Evolutionary conservation across 345 rosid species (phyloP).

Genomic region (Angophora floribunda): DNA sequence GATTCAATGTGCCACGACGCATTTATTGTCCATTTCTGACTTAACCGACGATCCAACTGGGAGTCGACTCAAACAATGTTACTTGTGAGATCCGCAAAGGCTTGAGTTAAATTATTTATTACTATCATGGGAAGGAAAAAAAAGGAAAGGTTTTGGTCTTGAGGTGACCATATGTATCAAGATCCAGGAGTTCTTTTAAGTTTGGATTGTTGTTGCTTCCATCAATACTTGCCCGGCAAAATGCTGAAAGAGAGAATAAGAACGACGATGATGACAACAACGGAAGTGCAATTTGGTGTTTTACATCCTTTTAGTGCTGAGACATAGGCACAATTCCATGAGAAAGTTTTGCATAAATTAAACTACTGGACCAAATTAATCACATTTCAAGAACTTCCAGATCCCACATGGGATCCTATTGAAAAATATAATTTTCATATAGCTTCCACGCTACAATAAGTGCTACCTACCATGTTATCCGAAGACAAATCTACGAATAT

Average conservation of each 20-base stretch:
- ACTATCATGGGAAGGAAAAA: not conserved
- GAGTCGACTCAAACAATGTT: not conserved
- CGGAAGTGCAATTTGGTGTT: not conserved
- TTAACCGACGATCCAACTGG: not conserved
- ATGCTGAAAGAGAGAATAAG: not conserved
- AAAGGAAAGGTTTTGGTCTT: not conserved
- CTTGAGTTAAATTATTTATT: not conserved
- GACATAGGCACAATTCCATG: not conserved
- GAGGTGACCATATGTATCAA: not conserved
- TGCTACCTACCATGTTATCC: not conserved
- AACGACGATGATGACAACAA: not conserved
- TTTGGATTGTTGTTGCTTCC: not conserved
- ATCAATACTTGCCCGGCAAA: not conserved
- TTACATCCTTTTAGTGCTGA: not conserved
- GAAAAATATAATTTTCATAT: not conserved
- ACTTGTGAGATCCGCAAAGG: not conserved
- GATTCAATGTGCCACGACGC: fast-evolving
- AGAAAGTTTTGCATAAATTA: not conserved
- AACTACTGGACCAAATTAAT: not conserved
- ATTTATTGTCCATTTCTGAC: not conserved
- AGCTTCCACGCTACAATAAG: not conserved
- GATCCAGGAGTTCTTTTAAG: not conserved
- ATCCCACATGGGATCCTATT: fast-evolving
- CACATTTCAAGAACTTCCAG: not conserved
- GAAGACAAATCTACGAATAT: not conserved